Evolutionary conservation across 495 filamentous ascomycete genomes (phyloP).

Genomic region (Aspergillus leporis): DNA sequence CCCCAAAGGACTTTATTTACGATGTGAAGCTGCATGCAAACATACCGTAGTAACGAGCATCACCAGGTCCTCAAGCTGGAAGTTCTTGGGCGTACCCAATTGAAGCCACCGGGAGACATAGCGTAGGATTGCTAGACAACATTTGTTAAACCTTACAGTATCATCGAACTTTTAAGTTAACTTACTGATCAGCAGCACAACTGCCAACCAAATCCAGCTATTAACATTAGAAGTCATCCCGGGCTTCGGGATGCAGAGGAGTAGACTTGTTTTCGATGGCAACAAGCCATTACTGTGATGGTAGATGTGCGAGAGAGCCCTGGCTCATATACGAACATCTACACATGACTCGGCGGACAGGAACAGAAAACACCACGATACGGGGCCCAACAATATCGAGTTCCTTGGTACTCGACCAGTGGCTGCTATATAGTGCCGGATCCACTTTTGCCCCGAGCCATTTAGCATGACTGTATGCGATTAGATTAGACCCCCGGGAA

Average conservation of each 20-base stretch:
- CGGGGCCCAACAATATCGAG: neutral
- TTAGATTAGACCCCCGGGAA: neutral
- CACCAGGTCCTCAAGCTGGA: constrained; percentile 56
- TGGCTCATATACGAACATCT: neutral
- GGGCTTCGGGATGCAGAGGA: constrained; percentile 1
- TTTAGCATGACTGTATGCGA: neutral
- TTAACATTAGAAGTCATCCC: constrained; percentile 10
- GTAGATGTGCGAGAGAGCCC: neutral
- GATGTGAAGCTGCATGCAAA: constrained; percentile 12
- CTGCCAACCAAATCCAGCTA: constrained; percentile 15
- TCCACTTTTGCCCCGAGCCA: neutral
- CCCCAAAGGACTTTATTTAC: neutral
- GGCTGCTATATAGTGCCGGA: neutral
- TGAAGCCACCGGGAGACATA: constrained; percentile 38
- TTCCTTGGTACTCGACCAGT: neutral
- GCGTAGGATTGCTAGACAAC: constrained; percentile 12
- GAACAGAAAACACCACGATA: neutral
- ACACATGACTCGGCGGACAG: neutral
- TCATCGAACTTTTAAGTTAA: neutral
- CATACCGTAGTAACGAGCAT: constrained; percentile 52
- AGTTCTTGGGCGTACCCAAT: constrained; percentile 41
- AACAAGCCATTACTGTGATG: neutral
- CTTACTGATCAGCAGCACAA: constrained; percentile 18
- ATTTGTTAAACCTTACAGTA: neutral
- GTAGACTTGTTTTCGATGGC: neutral